Base-by-base conservation (phyloP, 2,329 filamentous ascomycete genomes). In the Fusarium anthophilum region DNA sequence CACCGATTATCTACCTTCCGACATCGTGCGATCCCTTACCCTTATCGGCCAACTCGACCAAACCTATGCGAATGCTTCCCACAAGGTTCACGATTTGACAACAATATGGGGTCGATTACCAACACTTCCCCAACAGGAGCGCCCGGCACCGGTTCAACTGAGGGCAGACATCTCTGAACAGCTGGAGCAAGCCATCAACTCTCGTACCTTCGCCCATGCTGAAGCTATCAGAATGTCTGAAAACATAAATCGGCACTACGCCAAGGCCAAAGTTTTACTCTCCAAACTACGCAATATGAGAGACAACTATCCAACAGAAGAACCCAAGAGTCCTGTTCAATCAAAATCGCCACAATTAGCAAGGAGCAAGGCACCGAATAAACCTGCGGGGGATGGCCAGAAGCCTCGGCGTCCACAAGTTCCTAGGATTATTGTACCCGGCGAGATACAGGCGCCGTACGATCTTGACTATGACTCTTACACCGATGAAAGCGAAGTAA, bases 1-100 rank as follows among this genome's bases (percentile, higher is more conserved):
- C 74, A 92, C 90, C 75, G 91, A 93, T 80, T 91, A 92, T 81
- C 87, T 93, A 3, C 90, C 91, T 17, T 89, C 90, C 57, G 91
- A 93, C 78, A 88, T 93, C 77, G 85, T 88, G 70, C 89, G 91
- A 65, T 92, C 91, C 30, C 83, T 93, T 50, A 91, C 89, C 8
- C 84, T 92, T 43, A 91, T 93, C 69, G 88, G 89, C 60, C 87
- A 91, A 73, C 89, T 93, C 60, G 91, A 92, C 80, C 80, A 87
- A 72, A 85, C 82, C 22, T 91, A 92, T 75, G 80, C 83, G n/a
- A 83, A 90, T 55, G 86, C 88, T 13, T 92, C 90, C 18, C 75
- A 81, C 60, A 84, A 82, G 30, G 83, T 92, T 6, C 81, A 92
- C 78, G 85, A 89, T 26, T 83, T 92, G 60, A 90, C 90, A 7